Conservation (phyloP, 2,329 filamentous ascomycete species). For the Cercospora berteroae region DNA sequence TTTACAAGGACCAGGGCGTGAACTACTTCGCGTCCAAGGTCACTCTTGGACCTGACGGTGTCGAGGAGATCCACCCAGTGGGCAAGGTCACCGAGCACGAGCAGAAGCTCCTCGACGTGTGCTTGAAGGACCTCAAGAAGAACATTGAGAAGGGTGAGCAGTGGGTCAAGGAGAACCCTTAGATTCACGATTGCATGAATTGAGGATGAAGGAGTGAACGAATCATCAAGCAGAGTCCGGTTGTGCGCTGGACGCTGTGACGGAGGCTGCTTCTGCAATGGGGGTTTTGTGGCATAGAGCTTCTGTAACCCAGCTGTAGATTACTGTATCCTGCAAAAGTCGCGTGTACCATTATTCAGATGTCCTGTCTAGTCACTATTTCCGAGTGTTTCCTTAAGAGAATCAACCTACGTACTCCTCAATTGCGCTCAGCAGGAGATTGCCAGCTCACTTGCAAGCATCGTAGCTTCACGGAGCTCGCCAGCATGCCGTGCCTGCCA, state of each 20-base stretch:
- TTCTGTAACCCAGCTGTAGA: slow-evolving; percentile 26
- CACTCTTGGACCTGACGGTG: slow-evolving; percentile 93
- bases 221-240: slow-evolving; percentile 6
- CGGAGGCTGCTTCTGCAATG: slow-evolving; percentile 7
- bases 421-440: neutral
- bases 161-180: slow-evolving; percentile 60
- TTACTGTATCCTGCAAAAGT: slow-evolving; percentile 17
- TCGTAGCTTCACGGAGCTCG: slow-evolving; percentile 8
- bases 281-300: slow-evolving; percentile 26
- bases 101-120: slow-evolving; percentile 84
- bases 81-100: slow-evolving; percentile 82
- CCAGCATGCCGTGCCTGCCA: slow-evolving; percentile 5
- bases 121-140: slow-evolving; percentile 78
- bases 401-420: too few relatives aligned
- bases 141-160: slow-evolving; percentile 91
- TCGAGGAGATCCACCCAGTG: slow-evolving; percentile 86
- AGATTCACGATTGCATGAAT: slow-evolving; percentile 21
- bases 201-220: neutral
- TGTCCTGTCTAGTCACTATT: neutral
- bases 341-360: slow-evolving; percentile 1
- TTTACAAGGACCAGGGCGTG: slow-evolving; percentile 97
- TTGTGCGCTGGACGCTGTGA: slow-evolving; percentile 15
- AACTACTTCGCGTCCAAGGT: slow-evolving; percentile 96
- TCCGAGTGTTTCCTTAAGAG: too few relatives aligned
- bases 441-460: neutral